A percentile compares a stretch with the other conserved stretches of the same genome.
phyloP scores from a whole-genome alignment of 495 filamentous ascomycete species.

The Talaromyces nanjingensis region DNA sequence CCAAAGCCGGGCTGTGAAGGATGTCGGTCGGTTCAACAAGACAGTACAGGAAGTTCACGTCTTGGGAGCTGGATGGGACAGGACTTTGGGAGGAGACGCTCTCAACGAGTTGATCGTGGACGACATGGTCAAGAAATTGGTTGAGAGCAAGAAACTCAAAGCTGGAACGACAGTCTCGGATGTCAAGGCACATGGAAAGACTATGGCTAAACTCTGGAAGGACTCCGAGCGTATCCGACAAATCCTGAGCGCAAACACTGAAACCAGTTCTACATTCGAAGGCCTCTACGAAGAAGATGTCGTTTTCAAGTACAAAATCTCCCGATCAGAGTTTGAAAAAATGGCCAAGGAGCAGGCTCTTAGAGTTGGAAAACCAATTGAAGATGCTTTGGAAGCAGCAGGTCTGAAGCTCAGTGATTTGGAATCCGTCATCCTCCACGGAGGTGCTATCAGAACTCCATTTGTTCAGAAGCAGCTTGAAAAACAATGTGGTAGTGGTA shows the following conservation, averaged over 20 bases:
- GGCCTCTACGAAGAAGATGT: conserved; percentile 76
- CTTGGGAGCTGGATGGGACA: conserved; percentile 81
- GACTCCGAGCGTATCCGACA: conserved; percentile 85
- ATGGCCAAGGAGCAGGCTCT: conserved; percentile 62
- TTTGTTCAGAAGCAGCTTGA: conserved; percentile 91
- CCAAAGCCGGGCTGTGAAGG: conserved; percentile 83
- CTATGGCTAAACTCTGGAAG: conserved; percentile 82
- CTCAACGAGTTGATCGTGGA: conserved; percentile 82
- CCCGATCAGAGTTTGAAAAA: conserved; percentile 75
- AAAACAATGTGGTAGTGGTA: conserved; percentile 62
- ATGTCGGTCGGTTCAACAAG: conserved; percentile 91
- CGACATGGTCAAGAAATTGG: conserved; percentile 77
- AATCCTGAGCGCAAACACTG: conserved; percentile 85
- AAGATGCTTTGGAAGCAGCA: conserved; percentile 67
- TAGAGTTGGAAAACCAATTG: conserved; percentile 61
- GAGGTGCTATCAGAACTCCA: conserved; percentile 83
- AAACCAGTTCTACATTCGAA: conserved; percentile 76
- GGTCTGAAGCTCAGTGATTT: conserved; percentile 68
- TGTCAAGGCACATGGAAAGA: conserved; percentile 71
- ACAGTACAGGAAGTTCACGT: conserved; percentile 90
- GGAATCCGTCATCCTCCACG: conserved; percentile 87
- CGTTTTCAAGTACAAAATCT: conserved; percentile 87
- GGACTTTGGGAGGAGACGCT: conserved; percentile 80
- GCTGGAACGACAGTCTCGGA: conserved; percentile 50
- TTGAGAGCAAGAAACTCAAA: conserved; percentile 63